Conservation (phyloP, 2,329 filamentous ascomycete species). For the Stachybotrys echinatus region DNA sequence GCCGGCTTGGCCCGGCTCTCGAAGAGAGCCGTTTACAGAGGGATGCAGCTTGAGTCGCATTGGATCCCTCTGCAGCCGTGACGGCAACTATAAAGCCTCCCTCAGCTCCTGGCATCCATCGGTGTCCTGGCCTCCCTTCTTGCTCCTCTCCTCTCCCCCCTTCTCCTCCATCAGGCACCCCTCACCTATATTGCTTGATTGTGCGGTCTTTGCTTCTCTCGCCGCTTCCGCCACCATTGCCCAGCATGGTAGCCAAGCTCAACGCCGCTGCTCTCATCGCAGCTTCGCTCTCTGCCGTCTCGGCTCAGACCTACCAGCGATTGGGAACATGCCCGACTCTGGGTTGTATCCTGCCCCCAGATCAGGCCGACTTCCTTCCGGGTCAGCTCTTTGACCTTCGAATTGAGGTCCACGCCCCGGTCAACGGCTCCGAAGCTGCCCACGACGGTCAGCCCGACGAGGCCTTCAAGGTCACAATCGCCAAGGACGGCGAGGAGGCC, state of each 20-base stretch:
- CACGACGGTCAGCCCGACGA: constrained; percentile 64
- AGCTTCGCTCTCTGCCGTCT: constrained; percentile 32
- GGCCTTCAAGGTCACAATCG: constrained; percentile 69
- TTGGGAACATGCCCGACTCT: constrained; percentile 54
- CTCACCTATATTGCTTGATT: neutral
- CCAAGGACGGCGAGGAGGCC: constrained; percentile 52
- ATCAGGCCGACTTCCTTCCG: constrained; percentile 73
- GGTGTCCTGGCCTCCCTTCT: neutral
- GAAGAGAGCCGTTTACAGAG: neutral
- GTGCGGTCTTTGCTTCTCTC: constrained; percentile 5
- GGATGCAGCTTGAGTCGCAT: neutral
- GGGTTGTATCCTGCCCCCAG: constrained; percentile 55
- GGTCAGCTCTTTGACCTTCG: constrained; percentile 82
- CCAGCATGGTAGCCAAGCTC: constrained; percentile 30
- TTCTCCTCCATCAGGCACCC: neutral
- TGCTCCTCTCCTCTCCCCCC: neutral
- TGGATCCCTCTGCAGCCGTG: neutral
- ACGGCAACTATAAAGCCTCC: constrained; percentile 1
- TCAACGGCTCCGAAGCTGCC: constrained; percentile 77
- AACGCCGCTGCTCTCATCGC: constrained; percentile 25
- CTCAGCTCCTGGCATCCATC: neutral
- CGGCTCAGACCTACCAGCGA: constrained; percentile 55
- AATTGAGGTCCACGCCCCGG: constrained; percentile 74
- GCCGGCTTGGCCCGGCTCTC: too few species aligned
- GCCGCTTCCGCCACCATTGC: constrained; percentile 2